A percentile compares a stretch with the other conserved stretches of the same genome.
phyloP scores from a whole-genome alignment of 164 flowering plant species.

The Akebia trifoliata region DNA sequence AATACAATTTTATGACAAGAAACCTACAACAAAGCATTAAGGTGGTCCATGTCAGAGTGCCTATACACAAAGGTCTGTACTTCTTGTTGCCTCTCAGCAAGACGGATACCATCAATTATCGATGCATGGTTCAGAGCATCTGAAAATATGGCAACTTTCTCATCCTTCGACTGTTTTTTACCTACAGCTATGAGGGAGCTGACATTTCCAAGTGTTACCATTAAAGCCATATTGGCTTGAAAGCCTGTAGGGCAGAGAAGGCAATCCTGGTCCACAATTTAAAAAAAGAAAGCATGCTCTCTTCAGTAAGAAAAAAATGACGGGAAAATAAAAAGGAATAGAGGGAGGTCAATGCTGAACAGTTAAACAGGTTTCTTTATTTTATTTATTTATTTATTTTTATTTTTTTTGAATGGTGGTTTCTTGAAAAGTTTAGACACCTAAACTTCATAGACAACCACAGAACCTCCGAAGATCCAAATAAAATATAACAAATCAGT shows the following conservation, averaged over 20 bases:
- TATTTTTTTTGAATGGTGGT: too few species aligned
- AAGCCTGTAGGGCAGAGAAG: slow-evolving; percentile 98
- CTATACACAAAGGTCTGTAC: slow-evolving; percentile 59
- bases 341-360: not conserved
- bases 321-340: too few species aligned
- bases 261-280: slow-evolving; percentile 66
- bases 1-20: slow-evolving; percentile 6
- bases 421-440: too few species aligned
- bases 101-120: slow-evolving; percentile 91
- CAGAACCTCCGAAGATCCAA: too few species aligned
- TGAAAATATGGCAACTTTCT: slow-evolving; percentile 77
- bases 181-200: slow-evolving; percentile 50
- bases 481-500: too few species aligned
- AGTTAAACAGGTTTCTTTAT: not conserved
- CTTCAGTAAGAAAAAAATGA: not conserved
- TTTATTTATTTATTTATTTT: too few species aligned
- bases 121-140: slow-evolving; percentile 96
- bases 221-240: slow-evolving; percentile 87
- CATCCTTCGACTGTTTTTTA: slow-evolving; percentile 42
- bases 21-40: slow-evolving; percentile 64
- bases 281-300: slow-evolving; percentile 22
- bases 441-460: too few species aligned
- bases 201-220: slow-evolving; percentile 75
- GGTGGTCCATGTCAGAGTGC: slow-evolving; percentile 87
- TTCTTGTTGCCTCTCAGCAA: slow-evolving; percentile 64